phyloP scores from a whole-genome alignment of 495 filamentous ascomycete genomes.

The Xylaria curta region DNA sequence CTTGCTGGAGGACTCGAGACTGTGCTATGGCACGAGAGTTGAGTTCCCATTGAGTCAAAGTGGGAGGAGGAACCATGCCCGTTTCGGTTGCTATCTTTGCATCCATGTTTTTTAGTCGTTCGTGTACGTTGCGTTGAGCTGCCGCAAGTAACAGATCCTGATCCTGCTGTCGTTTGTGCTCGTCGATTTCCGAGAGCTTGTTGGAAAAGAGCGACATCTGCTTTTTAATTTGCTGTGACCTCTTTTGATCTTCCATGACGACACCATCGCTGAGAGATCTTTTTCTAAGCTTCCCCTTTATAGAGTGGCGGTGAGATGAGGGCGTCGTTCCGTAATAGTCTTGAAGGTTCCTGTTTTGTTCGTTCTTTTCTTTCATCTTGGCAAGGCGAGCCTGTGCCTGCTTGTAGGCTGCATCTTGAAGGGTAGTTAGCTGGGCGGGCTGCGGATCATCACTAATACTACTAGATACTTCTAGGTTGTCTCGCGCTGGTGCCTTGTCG shows the following conservation, averaged over 20 bases:
- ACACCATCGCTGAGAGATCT: conserved; percentile 75
- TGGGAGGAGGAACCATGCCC: conserved; percentile 73
- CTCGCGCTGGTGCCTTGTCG: conserved; percentile 37
- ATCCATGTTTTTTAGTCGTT: conserved; percentile 78
- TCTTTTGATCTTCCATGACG: conserved; percentile 66
- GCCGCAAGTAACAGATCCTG: conserved; percentile 75
- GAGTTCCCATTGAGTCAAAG: conserved; percentile 78
- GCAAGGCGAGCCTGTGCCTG: conserved; percentile 83
- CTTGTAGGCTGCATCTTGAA: conserved; percentile 86
- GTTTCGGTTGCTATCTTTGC: conserved; percentile 76
- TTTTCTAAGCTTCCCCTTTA: conserved; percentile 62
- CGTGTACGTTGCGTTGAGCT: conserved; percentile 84
- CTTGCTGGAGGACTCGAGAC: conserved; percentile 65
- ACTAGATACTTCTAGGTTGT: conserved; percentile 36
- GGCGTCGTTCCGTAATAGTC: conserved; percentile 71
- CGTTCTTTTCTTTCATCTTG: conserved; percentile 75
- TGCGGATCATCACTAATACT: conserved; percentile 43
- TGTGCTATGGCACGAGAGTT: conserved; percentile 72
- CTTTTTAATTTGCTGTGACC: conserved; percentile 73
- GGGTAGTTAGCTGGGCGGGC: conserved; percentile 56
- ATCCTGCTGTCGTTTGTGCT: conserved; percentile 75
- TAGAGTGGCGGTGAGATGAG: conserved; percentile 53
- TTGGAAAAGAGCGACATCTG: conserved; percentile 80
- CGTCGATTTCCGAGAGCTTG: conserved; percentile 71
- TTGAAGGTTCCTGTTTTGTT: conserved; percentile 61